Evolutionary conservation across 352 stramenopile species (phyloP).

Genomic region (Globisporangium cederbergense): DNA sequence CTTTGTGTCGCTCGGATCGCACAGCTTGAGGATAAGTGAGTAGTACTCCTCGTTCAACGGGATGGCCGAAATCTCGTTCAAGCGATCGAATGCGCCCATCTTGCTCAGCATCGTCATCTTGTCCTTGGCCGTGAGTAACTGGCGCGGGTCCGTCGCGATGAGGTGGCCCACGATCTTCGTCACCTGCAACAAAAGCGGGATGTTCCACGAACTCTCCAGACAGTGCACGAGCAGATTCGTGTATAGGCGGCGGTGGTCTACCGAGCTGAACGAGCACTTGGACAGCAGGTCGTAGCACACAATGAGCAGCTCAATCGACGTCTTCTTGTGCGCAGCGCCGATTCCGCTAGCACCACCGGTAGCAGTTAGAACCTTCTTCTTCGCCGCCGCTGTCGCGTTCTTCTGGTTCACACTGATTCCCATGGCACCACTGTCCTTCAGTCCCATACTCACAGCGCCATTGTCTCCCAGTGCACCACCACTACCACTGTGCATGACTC

Average conservation of each 20-base stretch:
- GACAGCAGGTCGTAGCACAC: constrained; percentile 75
- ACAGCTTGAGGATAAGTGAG: constrained; percentile 69
- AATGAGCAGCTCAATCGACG: constrained; percentile 79
- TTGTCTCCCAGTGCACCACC: constrained; percentile 18
- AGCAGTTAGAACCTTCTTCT: constrained; percentile 34
- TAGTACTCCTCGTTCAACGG: constrained; percentile 84
- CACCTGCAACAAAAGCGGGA: constrained; percentile 79
- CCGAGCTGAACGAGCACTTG: constrained; percentile 72
- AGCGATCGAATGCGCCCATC: constrained; percentile 81
- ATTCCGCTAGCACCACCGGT: neutral
- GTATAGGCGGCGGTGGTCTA: constrained; percentile 75
- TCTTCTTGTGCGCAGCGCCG: constrained; percentile 36
- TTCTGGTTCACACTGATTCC: constrained; percentile 11
- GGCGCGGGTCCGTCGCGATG: constrained; percentile 46
- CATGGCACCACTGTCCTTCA: constrained; percentile 22
- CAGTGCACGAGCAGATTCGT: constrained; percentile 83
- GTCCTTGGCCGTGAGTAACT: constrained; percentile 84
- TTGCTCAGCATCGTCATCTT: constrained; percentile 86
- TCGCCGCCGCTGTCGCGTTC: constrained; percentile 19
- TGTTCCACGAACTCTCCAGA: constrained; percentile 81
- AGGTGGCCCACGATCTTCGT: constrained; percentile 75
- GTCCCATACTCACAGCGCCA: constrained; percentile 9
- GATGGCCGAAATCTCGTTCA: constrained; percentile 83
- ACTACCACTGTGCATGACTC: neutral
- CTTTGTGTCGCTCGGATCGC: constrained; percentile 60